Evolutionary conservation across 345 rosid genomes (phyloP).

Genomic region (Odontarrhena argentea): DNA sequence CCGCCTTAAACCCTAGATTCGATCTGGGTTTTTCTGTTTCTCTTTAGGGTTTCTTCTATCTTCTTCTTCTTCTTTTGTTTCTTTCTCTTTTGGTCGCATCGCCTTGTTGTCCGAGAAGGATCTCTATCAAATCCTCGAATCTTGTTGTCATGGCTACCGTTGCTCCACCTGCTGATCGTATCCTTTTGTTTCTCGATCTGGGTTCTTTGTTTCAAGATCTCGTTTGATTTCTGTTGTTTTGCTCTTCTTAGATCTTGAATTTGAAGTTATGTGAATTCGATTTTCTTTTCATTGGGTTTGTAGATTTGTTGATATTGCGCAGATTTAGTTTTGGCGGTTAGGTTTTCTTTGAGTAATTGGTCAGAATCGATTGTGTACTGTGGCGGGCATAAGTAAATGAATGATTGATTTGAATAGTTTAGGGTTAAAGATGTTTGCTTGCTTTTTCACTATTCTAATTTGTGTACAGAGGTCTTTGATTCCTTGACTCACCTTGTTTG

Average conservation of each 20-base stretch:
- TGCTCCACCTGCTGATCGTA: conserved; percentile 73
- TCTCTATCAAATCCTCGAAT: conserved; percentile 37
- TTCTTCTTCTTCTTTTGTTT: conserved; percentile 15
- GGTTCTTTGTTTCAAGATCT: conserved; percentile 35
- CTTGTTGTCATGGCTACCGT: conserved; percentile 62
- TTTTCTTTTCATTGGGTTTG: neutral
- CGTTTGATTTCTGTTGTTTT: neutral
- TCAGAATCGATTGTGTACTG: neutral
- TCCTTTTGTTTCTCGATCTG: conserved; percentile 55
- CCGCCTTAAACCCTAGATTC: conserved; percentile 39
- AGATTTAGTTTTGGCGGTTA: conserved; percentile 15
- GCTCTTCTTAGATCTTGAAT: conserved; percentile 24
- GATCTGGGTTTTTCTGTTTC: conserved; percentile 38
- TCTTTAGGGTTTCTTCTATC: conserved; percentile 34
- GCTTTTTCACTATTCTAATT: conserved; percentile 11
- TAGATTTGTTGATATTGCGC: conserved; percentile 5
- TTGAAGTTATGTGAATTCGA: conserved; percentile 16
- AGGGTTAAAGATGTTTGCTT: neutral
- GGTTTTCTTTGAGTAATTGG: neutral
- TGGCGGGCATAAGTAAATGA: neutral
- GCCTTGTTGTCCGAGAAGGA: conserved; percentile 39
- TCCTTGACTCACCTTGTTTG: conserved; percentile 53
- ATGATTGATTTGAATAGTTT: conserved; percentile 13
- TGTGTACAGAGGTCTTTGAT: conserved; percentile 19
- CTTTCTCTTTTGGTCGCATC: conserved; percentile 36